Evolutionary conservation across 1,284 basidiomycete species (phyloP), one percentile per base, ranked within the genome.

Genomic region (Ceratorhiza oryzae-sativae): DNA sequence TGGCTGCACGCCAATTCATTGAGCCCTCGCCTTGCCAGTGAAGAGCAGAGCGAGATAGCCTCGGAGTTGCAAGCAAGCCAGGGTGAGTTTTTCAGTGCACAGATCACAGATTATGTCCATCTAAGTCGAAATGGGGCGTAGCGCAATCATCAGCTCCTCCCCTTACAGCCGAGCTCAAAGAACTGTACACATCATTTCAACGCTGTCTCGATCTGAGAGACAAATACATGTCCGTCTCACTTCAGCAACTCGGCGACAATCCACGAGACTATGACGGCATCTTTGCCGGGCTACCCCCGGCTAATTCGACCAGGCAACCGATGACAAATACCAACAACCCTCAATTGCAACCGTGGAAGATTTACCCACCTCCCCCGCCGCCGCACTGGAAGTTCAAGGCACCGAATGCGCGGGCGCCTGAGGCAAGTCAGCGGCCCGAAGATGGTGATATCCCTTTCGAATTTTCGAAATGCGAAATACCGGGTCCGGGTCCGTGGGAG

Each of bases 181-280:
- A 78, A 13, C 76, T 82, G 6, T 80, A 79, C 67, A 78, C 79
- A 5, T 83, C 84, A 3, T 85, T 98, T 78, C 88, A 92, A 74
- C 86, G 85, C 77, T 97, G 94, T 77, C 87, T 97, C 59, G 87
- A 92, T 72, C 83, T 97, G 23, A 90, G 95, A 25, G 95, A 97
- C 83, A 97, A 97, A 80, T 98, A 97, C 82, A 94, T 96, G 82
- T 77, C 83, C 13, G 86, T 87, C 70, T 97, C 95, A 0, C 86
- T 89, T 8, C 95, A 98, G 79, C 86, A 91, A 68, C 86, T 96
- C 0, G 94, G 95, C 3, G 96, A 98, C 81, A 92, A 97, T 79
- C 95, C 95, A 0, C 86, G 87, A 75, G 93, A 97, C 80, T 87
- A 94, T 79, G 96, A 97, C 76, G 91, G 88, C 0, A 77, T 82